phyloP scores from a whole-genome alignment of 306 rosid species.

The Morella rubra region DNA sequence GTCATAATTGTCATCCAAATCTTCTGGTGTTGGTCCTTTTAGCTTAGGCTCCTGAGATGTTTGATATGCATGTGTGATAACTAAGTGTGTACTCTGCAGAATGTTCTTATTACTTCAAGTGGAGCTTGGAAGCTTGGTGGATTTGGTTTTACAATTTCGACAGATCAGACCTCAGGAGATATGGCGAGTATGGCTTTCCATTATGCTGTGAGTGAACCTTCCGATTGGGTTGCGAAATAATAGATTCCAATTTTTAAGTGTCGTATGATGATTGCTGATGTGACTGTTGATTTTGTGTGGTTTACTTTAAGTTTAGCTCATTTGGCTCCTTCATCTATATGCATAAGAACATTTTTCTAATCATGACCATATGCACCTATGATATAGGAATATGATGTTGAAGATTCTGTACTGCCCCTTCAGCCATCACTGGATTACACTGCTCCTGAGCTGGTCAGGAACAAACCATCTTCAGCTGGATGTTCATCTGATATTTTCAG shows the following conservation, averaged over 20 bases:
- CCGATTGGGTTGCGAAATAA: conserved; percentile 20
- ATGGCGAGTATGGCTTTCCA: conserved; percentile 66
- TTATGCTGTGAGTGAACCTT: conserved; percentile 73
- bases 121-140: conserved; percentile 99
- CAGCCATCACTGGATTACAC: conserved; percentile 91
- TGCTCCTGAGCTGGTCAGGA: conserved; percentile 93
- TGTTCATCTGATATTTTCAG: conserved; percentile 87
- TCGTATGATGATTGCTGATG: conserved; percentile 8
- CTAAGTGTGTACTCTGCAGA: conserved; percentile 49
- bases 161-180: conserved; percentile 60
- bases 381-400: conserved; percentile 89
- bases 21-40: conserved; percentile 1
- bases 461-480: conserved; percentile 53
- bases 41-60: conserved; percentile 1
- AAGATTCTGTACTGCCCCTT: conserved; percentile 86
- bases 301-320: background rate
- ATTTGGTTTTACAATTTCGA: conserved; percentile 83
- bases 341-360: background rate
- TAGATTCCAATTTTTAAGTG: conserved; percentile 1
- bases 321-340: background rate
- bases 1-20: background rate
- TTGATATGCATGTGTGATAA: conserved; percentile 14
- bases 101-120: conserved; percentile 85
- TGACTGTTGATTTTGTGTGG: conserved; percentile 1
- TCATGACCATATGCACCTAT: conserved; percentile 5